Evolutionary conservation across 805 yeast genomes (phyloP).

Genomic region (Zygoascus bituminiphila): DNA sequence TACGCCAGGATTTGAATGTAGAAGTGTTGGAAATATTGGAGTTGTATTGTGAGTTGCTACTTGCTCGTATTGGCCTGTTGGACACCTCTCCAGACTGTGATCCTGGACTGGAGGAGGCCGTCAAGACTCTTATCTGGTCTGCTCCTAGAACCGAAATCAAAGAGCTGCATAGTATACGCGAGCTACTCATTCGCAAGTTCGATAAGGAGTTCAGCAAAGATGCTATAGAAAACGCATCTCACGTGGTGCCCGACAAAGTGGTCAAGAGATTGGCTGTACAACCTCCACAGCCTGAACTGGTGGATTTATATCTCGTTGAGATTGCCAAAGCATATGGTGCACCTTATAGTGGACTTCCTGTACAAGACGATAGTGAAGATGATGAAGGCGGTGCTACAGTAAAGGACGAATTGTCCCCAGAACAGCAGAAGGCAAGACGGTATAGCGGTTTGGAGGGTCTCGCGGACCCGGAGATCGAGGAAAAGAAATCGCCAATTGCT

Average conservation of each 20-base stretch:
- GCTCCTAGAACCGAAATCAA: slow-evolving; percentile 69
- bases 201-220: slow-evolving; percentile 57
- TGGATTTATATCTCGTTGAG: slow-evolving; percentile 62
- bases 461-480: slow-evolving; percentile 17
- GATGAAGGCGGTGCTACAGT: slow-evolving; percentile 2
- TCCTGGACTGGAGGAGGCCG: slow-evolving; percentile 66
- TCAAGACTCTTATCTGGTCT: slow-evolving; percentile 57
- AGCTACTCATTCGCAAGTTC: slow-evolving; percentile 51
- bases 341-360: slow-evolving; percentile 50
- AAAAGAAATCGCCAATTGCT: slow-evolving; percentile 24
- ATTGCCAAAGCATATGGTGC: slow-evolving; percentile 75
- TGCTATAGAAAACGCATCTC: slow-evolving; percentile 44
- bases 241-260: slow-evolving; percentile 60
- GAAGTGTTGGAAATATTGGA: slow-evolving; percentile 75
- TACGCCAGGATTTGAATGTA: slow-evolving; percentile 70
- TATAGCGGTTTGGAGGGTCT: slow-evolving; percentile 14
- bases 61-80: slow-evolving; percentile 64
- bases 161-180: slow-evolving; percentile 56
- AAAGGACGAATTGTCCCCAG: slow-evolving; percentile 11
- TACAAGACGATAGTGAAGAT: slow-evolving; percentile 24
- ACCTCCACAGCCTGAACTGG: slow-evolving; percentile 60
- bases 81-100: slow-evolving; percentile 38
- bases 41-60: slow-evolving; percentile 68
- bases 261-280: slow-evolving; percentile 51
- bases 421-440: slow-evolving; percentile 10